Evolutionary conservation across 2,329 filamentous ascomycete genomes (phyloP).

Genomic region (Plectosphaerella cucumerina): DNA sequence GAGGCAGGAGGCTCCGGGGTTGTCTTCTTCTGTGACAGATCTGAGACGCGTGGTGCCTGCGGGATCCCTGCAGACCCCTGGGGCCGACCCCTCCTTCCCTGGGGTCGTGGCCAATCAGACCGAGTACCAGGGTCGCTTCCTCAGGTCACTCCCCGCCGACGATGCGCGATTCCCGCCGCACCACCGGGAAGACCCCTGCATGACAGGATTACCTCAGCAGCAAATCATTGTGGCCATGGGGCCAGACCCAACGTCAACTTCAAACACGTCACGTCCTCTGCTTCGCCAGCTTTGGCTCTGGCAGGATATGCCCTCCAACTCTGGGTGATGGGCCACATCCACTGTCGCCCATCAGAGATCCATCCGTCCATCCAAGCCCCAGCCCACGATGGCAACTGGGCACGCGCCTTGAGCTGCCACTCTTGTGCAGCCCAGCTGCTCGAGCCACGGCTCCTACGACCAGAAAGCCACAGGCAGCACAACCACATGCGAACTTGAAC

Average conservation of each 20-base stretch:
- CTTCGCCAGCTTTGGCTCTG: conserved; percentile 10
- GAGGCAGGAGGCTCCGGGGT: conserved; percentile 7
- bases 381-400: too few species aligned
- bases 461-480: too few species aligned
- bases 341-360: too few species aligned
- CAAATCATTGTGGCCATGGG: conserved; percentile 19
- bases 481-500: not conserved
- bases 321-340: too few species aligned
- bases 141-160: not conserved
- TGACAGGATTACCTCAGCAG: conserved; percentile 17
- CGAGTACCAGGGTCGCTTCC: not conserved
- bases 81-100: conserved; percentile 13
- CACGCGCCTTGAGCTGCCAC: too few species aligned
- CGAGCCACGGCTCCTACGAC: too few species aligned
- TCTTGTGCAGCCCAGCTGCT: too few species aligned
- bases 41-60: conserved; percentile 31
- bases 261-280: conserved; percentile 26
- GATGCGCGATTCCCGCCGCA: conserved; percentile 10
- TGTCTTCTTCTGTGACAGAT: conserved; percentile 35
- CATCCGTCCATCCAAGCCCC: too few species aligned
- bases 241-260: conserved; percentile 33
- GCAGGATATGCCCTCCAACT: conserved; percentile 13
- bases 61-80: conserved; percentile 11
- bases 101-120: not conserved
- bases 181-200: conserved; percentile 10